Base-by-base conservation (phyloP, 2,329 filamentous ascomycete species). In the Epichloe gansuensis region DNA sequence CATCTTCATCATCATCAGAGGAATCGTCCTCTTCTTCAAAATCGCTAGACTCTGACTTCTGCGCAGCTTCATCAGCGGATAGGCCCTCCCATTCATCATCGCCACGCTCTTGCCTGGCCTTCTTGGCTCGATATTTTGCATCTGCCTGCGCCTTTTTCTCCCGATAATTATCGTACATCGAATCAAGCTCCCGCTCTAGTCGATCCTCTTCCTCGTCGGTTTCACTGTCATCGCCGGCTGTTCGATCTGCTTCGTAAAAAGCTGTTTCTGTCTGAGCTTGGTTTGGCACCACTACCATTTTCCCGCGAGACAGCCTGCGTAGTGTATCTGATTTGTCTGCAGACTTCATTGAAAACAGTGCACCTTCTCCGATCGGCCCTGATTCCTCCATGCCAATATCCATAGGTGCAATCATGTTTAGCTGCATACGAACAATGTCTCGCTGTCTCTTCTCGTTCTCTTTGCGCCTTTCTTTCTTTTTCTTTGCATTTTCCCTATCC, bases 391-490 rank as follows among this genome's bases (percentile, higher is more conserved):
- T 80, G 62, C 93, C 93, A 56, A 98, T 95, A 57, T 98, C 93
- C 75, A 89, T 93, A 7, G 93, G 93, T 0, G 89, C 87, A 2
- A 84, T 85, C 93, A 98, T 98, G 71, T 96, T 85, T 73, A 98
- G 82, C 68, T 98, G 93, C 85, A 98, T 85, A 36, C 93, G 83
- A n/a, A 95, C 77, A 54, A 97, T 89, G 58, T 97, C 93, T 60
- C 87, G 93, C 60, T 93, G 87, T 69, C 95, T 97, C 67, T 82
- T 82, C 68, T 98, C 93, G 58, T 98, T 98, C 54, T 95, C 89
- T 60, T 78, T 87, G 57, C 90, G 79, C 59, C 85, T 81, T 61
- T 95, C 87, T 60, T 89, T 85, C 71, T 89, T 94, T 68, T 83
- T 91, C 60, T 83, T 82, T 23, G 84, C 68, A 43, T 71, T 80